Evolutionary conservation across 2,329 filamentous ascomycete species (phyloP).

Genomic region (Mycosphaerella sp.): DNA sequence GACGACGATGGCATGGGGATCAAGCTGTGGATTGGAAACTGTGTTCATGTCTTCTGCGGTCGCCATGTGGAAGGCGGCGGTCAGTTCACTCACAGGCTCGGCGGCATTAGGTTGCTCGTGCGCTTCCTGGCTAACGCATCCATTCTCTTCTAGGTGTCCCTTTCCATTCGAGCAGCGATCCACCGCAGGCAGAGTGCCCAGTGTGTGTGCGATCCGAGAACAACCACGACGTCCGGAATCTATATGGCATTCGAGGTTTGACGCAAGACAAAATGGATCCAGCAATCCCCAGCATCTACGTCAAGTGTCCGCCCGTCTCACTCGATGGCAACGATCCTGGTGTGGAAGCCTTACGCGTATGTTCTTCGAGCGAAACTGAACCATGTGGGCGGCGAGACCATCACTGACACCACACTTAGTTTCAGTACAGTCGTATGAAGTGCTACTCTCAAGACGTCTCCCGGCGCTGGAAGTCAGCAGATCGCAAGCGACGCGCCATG

Average conservation of each 20-base stretch:
- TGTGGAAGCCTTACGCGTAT: constrained; percentile 41
- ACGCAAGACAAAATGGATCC: constrained; percentile 38
- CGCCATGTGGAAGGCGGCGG: constrained; percentile 46
- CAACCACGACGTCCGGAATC: constrained; percentile 33
- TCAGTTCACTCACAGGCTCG: constrained; percentile 25
- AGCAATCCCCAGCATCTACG: constrained; percentile 40
- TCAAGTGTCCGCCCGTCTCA: constrained; percentile 41
- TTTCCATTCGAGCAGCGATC: constrained; percentile 39
- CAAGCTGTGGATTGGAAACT: constrained; percentile 44
- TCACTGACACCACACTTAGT: constrained; percentile 31
- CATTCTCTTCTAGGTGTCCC: constrained; percentile 29
- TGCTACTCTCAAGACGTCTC: constrained; percentile 29
- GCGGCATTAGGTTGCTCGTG: neutral
- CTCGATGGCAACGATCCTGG: constrained; percentile 32
- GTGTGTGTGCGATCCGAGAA: constrained; percentile 35
- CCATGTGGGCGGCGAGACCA: too few relatives aligned
- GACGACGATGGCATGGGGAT: constrained; percentile 37
- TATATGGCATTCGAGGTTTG: constrained; percentile 44
- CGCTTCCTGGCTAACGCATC: neutral
- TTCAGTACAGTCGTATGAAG: constrained; percentile 41
- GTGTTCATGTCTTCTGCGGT: constrained; percentile 45
- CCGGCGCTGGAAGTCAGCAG: constrained; percentile 21
- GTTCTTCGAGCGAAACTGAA: neutral
- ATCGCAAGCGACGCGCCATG: constrained; percentile 16
- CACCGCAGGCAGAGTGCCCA: constrained; percentile 42